Evolutionary conservation across 352 stramenopile genomes (phyloP), one percentile per base, ranked within the genome.

Genomic region (Phytophthora tubulina): DNA sequence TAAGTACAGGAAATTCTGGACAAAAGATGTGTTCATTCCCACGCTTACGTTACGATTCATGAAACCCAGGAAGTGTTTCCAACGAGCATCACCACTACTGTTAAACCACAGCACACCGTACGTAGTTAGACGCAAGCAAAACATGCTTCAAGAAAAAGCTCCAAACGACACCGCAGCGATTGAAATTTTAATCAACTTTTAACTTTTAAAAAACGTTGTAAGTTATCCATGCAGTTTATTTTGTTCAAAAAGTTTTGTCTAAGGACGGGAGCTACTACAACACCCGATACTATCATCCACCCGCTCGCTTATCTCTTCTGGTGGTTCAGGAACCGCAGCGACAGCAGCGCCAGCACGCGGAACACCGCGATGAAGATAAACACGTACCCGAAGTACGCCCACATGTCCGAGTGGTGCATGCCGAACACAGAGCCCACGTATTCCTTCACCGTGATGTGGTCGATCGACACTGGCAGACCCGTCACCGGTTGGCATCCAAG

Each of bases 321-420:
- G 50, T 82, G 74, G 61, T 78, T 82, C 36, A 82, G 13, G 41
- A 71, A 81, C 11, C 75, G 66, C 61, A 85, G 67, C 17, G 62
- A 71, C 44, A 85, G 45, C 27, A 80, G 63, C 14, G 74, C 72
- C 15, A 85, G 53, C 4, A 81, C 7, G 14, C 72, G 67, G 45
- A 83, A 79, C 27, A 72, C 62, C 13, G 66, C 70, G 30, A 82
- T 85, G 65, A 73, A 82, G 32, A 61, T 72, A 27, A 84, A 59
- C 56, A 85, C 78, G 50, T 66, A 75, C 9, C 58, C 58, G 36
- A 66, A 66, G 2, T 66, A 21, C 45, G 44, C 32, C 58, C 58
- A 66, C 58, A 66, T 66, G 35, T 66, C 46, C 36, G 58, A 56
- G 38, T 66, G 49, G 58, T 66, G 35, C 46, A 66, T 66, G 36